Evolutionary conservation across 2,329 filamentous ascomycete species (phyloP).

Genomic region (Hypomyces rosellus): DNA sequence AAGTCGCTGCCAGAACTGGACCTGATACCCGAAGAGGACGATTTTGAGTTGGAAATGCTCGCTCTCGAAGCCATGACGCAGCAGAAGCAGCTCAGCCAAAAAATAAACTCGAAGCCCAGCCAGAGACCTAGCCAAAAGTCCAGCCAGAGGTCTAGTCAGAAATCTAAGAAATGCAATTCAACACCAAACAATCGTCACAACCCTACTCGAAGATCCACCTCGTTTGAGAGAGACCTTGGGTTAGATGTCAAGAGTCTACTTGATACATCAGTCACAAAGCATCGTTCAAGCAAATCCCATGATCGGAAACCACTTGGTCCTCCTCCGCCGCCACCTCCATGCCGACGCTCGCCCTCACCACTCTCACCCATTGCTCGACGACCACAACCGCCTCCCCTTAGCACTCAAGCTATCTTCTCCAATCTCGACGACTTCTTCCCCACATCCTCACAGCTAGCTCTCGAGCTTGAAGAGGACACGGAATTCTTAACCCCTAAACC

Average conservation of each 20-base stretch:
- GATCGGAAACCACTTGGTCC: constrained; percentile 1
- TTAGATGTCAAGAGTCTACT: neutral
- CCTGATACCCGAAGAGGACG: constrained; percentile 19
- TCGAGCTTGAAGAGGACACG: constrained; percentile 42
- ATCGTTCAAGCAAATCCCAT: neutral
- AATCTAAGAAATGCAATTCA: neutral
- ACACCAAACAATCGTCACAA: neutral
- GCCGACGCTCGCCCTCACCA: constrained; percentile 11
- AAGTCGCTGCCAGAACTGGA: constrained; percentile 11
- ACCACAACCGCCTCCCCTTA: constrained; percentile 27
- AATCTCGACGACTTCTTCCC: constrained; percentile 50
- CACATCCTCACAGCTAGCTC: constrained; percentile 48
- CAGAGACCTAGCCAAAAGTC: neutral
- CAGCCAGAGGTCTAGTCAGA: too few species aligned
- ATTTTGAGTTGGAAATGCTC: constrained; percentile 20
- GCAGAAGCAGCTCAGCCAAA: constrained; percentile 1
- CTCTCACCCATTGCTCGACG: constrained; percentile 14
- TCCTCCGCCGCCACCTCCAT: constrained; percentile 4
- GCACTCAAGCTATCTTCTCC: constrained; percentile 48
- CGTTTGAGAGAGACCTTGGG: constrained; percentile 3
- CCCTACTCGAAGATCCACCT: neutral
- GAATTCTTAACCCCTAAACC: neutral
- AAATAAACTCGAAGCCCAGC: neutral
- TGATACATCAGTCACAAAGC: neutral
- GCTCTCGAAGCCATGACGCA: constrained; percentile 16